Evolutionary conservation across 495 filamentous ascomycete species (phyloP).

Genomic region (Hypoxylon lenormandii): DNA sequence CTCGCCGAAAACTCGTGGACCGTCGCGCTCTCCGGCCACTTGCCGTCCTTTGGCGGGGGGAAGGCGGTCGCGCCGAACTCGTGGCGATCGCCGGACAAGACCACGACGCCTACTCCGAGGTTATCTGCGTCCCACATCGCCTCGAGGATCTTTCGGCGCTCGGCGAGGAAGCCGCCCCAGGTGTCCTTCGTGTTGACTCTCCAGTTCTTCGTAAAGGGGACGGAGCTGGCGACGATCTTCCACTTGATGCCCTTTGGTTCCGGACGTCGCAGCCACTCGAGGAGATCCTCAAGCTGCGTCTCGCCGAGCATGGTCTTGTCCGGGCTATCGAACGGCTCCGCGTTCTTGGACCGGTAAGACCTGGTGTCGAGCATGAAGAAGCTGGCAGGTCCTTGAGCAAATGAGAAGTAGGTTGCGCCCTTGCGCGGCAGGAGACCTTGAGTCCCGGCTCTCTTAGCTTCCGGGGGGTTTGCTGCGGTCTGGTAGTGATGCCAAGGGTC

Average conservation of each 20-base stretch:
- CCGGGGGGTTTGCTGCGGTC: conserved; percentile 81
- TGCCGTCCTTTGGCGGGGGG: conserved; percentile 71
- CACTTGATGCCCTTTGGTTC: conserved; percentile 82
- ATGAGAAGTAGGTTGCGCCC: conserved; percentile 82
- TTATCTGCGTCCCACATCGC: conserved; percentile 86
- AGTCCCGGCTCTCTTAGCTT: conserved; percentile 57
- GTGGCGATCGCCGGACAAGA: conserved; percentile 90
- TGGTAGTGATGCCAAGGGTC: conserved; percentile 92
- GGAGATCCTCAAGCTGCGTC: conserved; percentile 80
- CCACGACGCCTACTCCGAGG: conserved; percentile 79
- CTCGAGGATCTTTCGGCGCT: conserved; percentile 82
- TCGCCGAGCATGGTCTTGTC: conserved; percentile 87
- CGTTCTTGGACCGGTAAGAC: conserved; percentile 77
- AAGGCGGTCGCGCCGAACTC: conserved; percentile 94
- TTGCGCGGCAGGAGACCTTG: conserved; percentile 50
- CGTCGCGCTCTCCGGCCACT: conserved; percentile 69
- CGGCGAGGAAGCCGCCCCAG: conserved; percentile 87
- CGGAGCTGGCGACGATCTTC: conserved; percentile 88
- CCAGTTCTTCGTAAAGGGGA: conserved; percentile 99
- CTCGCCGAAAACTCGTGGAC: conserved; percentile 90
- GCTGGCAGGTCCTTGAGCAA: conserved; percentile 86
- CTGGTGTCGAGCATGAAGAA: conserved; percentile 97
- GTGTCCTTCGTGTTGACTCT: conserved; percentile 83
- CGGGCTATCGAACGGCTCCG: conserved; percentile 61
- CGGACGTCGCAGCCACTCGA: conserved; percentile 76